Base-by-base conservation (phyloP, 495 filamentous ascomycete genomes). In the Staphylotrichum tortipilum region DNA sequence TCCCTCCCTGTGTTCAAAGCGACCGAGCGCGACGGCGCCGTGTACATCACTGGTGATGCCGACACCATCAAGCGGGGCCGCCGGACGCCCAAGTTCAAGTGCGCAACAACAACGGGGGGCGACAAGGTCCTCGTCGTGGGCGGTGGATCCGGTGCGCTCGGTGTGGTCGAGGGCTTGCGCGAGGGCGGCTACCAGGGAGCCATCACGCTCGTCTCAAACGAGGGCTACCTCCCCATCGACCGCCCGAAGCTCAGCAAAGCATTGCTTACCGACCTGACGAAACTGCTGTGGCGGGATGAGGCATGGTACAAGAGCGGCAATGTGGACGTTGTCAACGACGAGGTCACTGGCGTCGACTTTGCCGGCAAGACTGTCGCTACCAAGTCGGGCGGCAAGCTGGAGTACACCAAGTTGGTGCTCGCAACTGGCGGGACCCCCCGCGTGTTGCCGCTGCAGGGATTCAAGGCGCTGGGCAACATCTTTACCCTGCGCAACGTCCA, bases 211-310 rank as follows among this genome's bases (percentile, higher is more conserved):
- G 81, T 98, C 54, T 80, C 85, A n/a, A 79, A 73, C 51, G 92
- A 98, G 63, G 82, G 84, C 3, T 83, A 90, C 62, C 73, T 82
- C 18, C 87, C 88, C 37, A 89, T 95, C 62, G 92, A 98, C 73
- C 81, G 92, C 12, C 87, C 92, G 5, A 97, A 97, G 75, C 80
- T 98, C 42, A 94, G 88, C 48, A 98, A 98, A 68, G 89, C 92
- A 1, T 72, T 97, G 11, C 81, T 97, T 53, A 74, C 86, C n/a
- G 91, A 98, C 59, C 64, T 76, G 2, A 68, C 77, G 15, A 94
- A 94, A 69, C 68, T 94, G 34, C 79, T 83, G 45, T 84, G 80
- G 77, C 75, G 89, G 24, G 76, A 84, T 8, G 64, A 70, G 26
- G 82, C 82, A 19, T 95, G 86, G 82, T 96, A 84, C 67, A 78